Base-by-base conservation (phyloP, 2,329 filamentous ascomycete species). In the Colletotrichum brevisporum region DNA sequence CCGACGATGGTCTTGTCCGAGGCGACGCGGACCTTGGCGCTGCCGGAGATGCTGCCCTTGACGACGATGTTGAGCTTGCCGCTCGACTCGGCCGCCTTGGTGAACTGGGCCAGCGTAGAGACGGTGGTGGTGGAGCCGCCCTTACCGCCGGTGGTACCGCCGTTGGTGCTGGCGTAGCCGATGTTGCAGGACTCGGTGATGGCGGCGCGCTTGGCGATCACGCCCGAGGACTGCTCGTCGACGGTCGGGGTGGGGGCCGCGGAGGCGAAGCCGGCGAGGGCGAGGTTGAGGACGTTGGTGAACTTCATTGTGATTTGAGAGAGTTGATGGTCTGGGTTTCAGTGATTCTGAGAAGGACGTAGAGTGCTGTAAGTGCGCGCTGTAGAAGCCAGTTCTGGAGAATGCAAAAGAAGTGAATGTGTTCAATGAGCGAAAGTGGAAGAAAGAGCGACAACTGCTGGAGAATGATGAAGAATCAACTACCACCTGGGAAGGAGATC, bases 121-220 rank as follows among this genome's bases (percentile, higher is more conserved):
- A 86, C 83, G 31, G 85, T 86, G 36, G 83, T 84, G 6, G 83
- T 85, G n/a, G 83, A 78, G 55, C 85, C 85, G 61, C 84, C 84
- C 57, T 80, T 78, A 64, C 86, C 85, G 60, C 85, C 86, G 1
- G 81, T 87, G 39, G 85, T 87, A 57, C 85, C 83, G 41, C 74
- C 73, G 71, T 81, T 81, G 72, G 75, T 70, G 5, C 74, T 76
- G 58, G 78, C 79, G 66, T 78, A 81, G 3, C 79, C 79, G 41
- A 81, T 76, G 60, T 75, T 70, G 64, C 76, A 79, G n/a, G 75
- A 74, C 63, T 81, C 79, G 5, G 77, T 80, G 73, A 80, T 76
- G 71, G 77, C 72, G 63, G 79, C 78, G 54, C 78, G 77, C 76
- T 80, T 80, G 63, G 73, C 72, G 18, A 81, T 69, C 21, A 72